Conservation (phyloP, 1,284 basidiomycete species). For the Marasmius tenuissimus region DNA sequence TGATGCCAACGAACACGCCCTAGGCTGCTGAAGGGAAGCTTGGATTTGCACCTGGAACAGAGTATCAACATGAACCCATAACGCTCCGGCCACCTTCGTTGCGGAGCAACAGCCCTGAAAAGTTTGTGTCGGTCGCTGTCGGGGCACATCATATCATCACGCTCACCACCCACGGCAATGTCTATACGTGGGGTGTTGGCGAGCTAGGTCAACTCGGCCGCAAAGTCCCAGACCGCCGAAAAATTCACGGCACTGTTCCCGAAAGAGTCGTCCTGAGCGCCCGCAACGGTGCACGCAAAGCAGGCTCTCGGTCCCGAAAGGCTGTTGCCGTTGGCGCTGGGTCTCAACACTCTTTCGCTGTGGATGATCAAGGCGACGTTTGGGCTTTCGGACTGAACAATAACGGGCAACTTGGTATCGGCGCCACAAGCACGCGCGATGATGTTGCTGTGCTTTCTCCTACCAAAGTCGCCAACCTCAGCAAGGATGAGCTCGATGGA, state of each 20-base stretch:
- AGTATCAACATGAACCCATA: conserved; percentile 52
- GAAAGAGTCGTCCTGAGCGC: conserved; percentile 58
- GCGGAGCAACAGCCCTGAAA: conserved; percentile 52
- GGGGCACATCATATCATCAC: conserved; percentile 81
- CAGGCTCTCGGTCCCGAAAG: conserved; percentile 43
- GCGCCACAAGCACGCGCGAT: conserved; percentile 31
- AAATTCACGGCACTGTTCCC: conserved; percentile 69
- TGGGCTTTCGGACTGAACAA: conserved; percentile 84
- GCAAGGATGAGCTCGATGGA: conserved; percentile 54
- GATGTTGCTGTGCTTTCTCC: conserved; percentile 55
- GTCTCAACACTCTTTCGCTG: conserved; percentile 75
- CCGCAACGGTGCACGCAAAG: neutral
- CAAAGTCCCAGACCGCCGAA: conserved; percentile 67
- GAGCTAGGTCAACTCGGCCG: conserved; percentile 78
- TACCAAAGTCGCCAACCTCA: conserved; percentile 55
- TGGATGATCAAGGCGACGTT: conserved; percentile 68
- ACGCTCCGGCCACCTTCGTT: conserved; percentile 45
- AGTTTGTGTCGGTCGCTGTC: conserved; percentile 58
- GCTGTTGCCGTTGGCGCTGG: conserved; percentile 71
- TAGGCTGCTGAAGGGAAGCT: conserved; percentile 69
- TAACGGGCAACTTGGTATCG: conserved; percentile 26
- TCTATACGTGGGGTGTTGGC: conserved; percentile 78
- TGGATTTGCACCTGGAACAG: conserved; percentile 61
- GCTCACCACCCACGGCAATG: conserved; percentile 68
- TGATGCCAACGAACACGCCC: conserved; percentile 2